Percentiles rank a stretch among this genome's conserved stretches.
Evolutionary conservation across 345 rosid genomes (phyloP).

Genomic region (Aquilaria sinensis): DNA sequence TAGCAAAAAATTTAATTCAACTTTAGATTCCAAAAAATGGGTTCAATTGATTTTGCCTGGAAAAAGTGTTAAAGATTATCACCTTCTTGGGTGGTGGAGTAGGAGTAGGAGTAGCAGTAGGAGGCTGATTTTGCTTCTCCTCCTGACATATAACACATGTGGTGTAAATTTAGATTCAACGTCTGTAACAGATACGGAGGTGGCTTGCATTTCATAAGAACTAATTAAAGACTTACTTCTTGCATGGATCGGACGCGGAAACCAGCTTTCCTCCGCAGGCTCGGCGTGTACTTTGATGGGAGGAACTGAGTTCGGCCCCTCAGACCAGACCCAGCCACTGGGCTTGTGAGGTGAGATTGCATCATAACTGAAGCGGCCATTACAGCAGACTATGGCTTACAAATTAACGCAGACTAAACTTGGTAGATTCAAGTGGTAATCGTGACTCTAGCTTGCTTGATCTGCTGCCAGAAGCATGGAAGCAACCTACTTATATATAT

Average conservation of each 20-base stretch:
- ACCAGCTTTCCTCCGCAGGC: conserved; percentile 19
- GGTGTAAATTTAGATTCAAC: too few relatives aligned
- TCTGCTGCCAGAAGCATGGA: too few relatives aligned
- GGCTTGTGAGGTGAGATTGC: conserved; percentile 38
- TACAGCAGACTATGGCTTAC: background rate
- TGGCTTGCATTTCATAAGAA: too few relatives aligned
- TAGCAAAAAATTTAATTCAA: too few relatives aligned
- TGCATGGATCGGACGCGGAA: conserved; percentile 26
- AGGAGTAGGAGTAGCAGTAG: conserved; percentile 6
- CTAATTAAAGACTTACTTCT: background rate
- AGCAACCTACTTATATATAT: background rate
- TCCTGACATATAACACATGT: too few relatives aligned
- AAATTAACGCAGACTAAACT: background rate
- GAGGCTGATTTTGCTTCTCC: background rate
- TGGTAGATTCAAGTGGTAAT: too few relatives aligned
- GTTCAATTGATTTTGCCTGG: too few relatives aligned
- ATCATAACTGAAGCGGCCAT: conserved; percentile 37
- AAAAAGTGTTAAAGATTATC: too few relatives aligned
- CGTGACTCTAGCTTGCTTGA: too few relatives aligned
- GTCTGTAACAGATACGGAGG: too few relatives aligned
- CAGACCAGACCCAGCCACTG: conserved; percentile 17
- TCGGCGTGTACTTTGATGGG: conserved; percentile 14
- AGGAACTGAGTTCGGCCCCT: conserved; percentile 16
- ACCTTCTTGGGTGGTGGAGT: conserved; percentile 12
- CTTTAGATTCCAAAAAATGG: too few relatives aligned